Evolutionary conservation across 768 basidiomycete genomes (phyloP).

Genomic region (Russula brevipes): DNA sequence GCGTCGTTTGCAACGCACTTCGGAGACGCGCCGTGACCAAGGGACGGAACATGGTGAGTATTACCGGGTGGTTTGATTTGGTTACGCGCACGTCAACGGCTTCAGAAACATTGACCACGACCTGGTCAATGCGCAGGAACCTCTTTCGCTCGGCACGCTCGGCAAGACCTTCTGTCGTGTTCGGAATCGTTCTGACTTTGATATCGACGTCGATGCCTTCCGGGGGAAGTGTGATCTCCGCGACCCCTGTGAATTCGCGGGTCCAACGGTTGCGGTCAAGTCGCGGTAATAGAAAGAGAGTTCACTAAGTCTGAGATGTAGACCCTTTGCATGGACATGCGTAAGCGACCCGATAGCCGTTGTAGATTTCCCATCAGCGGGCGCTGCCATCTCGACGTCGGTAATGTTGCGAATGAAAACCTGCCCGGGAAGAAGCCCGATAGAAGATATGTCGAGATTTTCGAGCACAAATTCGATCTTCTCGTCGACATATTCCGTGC

Average conservation of each 20-base stretch:
- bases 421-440: slow-evolving; percentile 63
- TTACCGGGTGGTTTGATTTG: slow-evolving; percentile 58
- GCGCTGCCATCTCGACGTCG: slow-evolving; percentile 49
- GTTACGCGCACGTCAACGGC: slow-evolving; percentile 51
- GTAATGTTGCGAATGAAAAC: slow-evolving; percentile 70
- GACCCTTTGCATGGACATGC: slow-evolving; percentile 57
- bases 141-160: slow-evolving; percentile 44
- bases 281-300: slow-evolving; percentile 74
- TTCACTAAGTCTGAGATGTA: slow-evolving; percentile 57
- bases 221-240: slow-evolving; percentile 56
- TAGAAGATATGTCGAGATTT: slow-evolving; percentile 62
- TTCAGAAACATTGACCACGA: slow-evolving; percentile 50
- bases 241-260: slow-evolving; percentile 54
- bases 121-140: slow-evolving; percentile 56
- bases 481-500: slow-evolving; percentile 64
- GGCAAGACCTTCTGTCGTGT: slow-evolving; percentile 37
- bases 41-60: slow-evolving; percentile 59
- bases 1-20: slow-evolving; percentile 53
- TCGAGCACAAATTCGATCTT: slow-evolving; percentile 73
- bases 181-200: slow-evolving; percentile 58
- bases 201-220: slow-evolving; percentile 67
- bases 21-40: slow-evolving; percentile 52
- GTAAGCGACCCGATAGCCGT: slow-evolving; percentile 60
- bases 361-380: slow-evolving; percentile 34
- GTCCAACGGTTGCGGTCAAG: slow-evolving; percentile 48